Evolutionary conservation across 2,329 filamentous ascomycete genomes (phyloP).

Genomic region (Ceratocystis alfenasii): DNA sequence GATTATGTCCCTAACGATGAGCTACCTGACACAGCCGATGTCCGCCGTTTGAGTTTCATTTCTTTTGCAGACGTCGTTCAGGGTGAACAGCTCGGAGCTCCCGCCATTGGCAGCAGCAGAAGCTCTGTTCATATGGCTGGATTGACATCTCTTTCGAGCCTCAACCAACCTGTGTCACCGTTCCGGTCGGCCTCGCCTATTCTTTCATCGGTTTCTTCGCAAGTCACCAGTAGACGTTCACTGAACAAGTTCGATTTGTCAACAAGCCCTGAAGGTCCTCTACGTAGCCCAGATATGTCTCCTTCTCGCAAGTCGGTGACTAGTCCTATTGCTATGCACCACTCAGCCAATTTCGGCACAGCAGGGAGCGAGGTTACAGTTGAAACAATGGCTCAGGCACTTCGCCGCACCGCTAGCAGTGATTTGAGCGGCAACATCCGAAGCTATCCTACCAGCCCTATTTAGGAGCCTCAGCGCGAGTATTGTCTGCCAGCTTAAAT

Average conservation of each 20-base stretch:
- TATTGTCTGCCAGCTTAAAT: neutral
- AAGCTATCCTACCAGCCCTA: slow-evolving; percentile 48
- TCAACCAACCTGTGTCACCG: slow-evolving; percentile 65
- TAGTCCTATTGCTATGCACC: slow-evolving; percentile 45
- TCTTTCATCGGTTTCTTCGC: slow-evolving; percentile 57
- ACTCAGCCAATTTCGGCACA: slow-evolving; percentile 36
- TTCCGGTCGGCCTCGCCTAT: slow-evolving; percentile 36
- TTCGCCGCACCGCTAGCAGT: slow-evolving; percentile 72
- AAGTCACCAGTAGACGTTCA: slow-evolving; percentile 46
- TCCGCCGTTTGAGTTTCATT: slow-evolving; percentile 82
- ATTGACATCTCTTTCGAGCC: slow-evolving; percentile 44
- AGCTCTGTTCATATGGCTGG: slow-evolving; percentile 61
- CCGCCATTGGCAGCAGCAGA: slow-evolving; percentile 41
- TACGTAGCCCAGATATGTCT: slow-evolving; percentile 52
- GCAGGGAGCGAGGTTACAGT: slow-evolving; percentile 60
- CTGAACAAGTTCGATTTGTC: slow-evolving; percentile 65
- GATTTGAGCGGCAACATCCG: slow-evolving; percentile 49
- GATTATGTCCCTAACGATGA: slow-evolving; percentile 60
- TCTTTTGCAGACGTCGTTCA: slow-evolving; percentile 95
- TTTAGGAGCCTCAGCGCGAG: slow-evolving; percentile 31
- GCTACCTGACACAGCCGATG: slow-evolving; percentile 41
- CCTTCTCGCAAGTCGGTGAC: slow-evolving; percentile 48
- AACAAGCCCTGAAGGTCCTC: slow-evolving; percentile 33
- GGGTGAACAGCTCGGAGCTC: slow-evolving; percentile 57
- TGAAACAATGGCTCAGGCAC: slow-evolving; percentile 85